These are phyloP conservation scores for Coniella vitis DNA, from an alignment of 2,329 filamentous ascomycete species.

Conservation along the genomic window DNA sequence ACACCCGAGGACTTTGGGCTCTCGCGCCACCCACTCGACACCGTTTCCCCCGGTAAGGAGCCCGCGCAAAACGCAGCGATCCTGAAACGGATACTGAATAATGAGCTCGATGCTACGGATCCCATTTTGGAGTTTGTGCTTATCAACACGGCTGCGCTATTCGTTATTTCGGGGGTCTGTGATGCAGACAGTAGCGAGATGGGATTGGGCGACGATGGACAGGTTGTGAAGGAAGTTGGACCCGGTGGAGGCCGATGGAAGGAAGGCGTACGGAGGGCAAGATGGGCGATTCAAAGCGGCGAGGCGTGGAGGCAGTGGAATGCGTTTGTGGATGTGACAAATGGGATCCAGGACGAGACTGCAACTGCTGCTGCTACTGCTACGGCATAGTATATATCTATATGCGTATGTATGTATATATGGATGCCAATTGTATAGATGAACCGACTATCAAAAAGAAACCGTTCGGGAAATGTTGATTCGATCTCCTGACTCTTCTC, in stretches of 20 bases:
- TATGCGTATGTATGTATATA: too few relatives aligned
- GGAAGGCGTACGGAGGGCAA: slow-evolving; percentile 80
- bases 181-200: slow-evolving; percentile 75
- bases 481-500: too few relatives aligned
- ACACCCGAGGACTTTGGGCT: slow-evolving; percentile 85
- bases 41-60: slow-evolving; percentile 78
- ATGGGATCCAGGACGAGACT: slow-evolving; percentile 28
- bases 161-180: slow-evolving; percentile 80
- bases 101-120: slow-evolving; percentile 66
- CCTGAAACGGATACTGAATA: slow-evolving; percentile 66
- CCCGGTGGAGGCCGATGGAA: slow-evolving; percentile 90
- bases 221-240: slow-evolving; percentile 73
- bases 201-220: slow-evolving; percentile 72
- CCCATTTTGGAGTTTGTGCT: slow-evolving; percentile 90
- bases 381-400: too few relatives aligned
- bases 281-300: slow-evolving; percentile 82
- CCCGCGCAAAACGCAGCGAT: slow-evolving; percentile 85
- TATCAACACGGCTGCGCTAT: slow-evolving; percentile 83
- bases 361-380: neutral
- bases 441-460: too few relatives aligned
- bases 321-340: slow-evolving; percentile 77
- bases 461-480: too few relatives aligned
- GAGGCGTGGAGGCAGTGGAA: slow-evolving; percentile 79
- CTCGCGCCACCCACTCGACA: slow-evolving; percentile 61
- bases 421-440: too few relatives aligned